Conservation (phyloP, 495 filamentous ascomycete genomes). For the Talaromyces borbonicus region DNA sequence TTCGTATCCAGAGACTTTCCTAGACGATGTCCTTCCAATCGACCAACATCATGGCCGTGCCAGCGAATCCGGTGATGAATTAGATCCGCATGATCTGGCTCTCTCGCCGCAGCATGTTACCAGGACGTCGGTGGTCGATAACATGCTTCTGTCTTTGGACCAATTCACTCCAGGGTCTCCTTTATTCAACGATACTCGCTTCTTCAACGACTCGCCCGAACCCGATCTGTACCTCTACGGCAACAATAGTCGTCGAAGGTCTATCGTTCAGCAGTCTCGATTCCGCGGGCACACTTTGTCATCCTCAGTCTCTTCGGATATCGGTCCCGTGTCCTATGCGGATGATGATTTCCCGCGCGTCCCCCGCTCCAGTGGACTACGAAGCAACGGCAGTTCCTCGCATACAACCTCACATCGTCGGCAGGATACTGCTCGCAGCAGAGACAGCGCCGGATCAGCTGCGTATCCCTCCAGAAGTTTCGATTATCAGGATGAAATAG, state of each 20-base stretch:
- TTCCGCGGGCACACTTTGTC: slow-evolving; percentile 52
- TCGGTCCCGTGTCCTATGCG: slow-evolving; percentile 55
- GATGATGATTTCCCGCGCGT: slow-evolving; percentile 49
- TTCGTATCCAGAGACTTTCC: slow-evolving; percentile 40
- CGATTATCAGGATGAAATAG: not conserved
- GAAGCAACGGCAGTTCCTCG: slow-evolving; percentile 77
- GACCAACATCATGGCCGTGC: slow-evolving; percentile 28
- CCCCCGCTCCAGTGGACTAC: slow-evolving; percentile 47
- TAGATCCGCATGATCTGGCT: slow-evolving; percentile 84
- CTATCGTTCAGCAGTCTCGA: slow-evolving; percentile 26
- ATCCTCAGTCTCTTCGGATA: slow-evolving; percentile 66
- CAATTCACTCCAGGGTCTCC: slow-evolving; percentile 50
- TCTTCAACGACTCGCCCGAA: slow-evolving; percentile 33
- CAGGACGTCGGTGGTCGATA: slow-evolving; percentile 81
- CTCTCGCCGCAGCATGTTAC: slow-evolving; percentile 63
- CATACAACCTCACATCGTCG: slow-evolving; percentile 52
- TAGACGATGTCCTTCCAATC: slow-evolving; percentile 35
- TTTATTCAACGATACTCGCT: slow-evolving; percentile 30
- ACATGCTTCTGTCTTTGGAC: slow-evolving; percentile 85
- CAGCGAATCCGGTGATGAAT: slow-evolving; percentile 37
- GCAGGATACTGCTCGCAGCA: slow-evolving; percentile 51
- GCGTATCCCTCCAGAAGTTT: slow-evolving; percentile 5
- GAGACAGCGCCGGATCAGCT: slow-evolving; percentile 28
- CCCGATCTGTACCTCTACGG: slow-evolving; percentile 13
- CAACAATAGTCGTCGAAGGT: slow-evolving; percentile 11